Base-by-base conservation (phyloP, 805 yeast genomes). In the Tetrapisispora nanseiensis region DNA sequence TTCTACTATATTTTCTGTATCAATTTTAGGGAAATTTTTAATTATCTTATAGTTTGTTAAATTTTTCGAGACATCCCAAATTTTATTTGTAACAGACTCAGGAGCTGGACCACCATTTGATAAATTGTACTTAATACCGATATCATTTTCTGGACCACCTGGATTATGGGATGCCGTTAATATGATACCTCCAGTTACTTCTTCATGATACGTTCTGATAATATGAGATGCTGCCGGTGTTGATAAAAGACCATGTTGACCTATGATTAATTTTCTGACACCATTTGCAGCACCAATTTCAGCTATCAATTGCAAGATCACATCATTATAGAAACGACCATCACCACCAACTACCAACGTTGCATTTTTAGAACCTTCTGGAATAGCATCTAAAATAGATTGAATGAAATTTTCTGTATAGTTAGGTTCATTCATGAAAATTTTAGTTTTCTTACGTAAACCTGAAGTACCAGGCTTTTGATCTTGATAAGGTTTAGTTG, bases 401-500 rank as follows among this genome's bases (percentile, higher is more conserved):
- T 90, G 98, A 51, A 92, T 75, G 68, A 90, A 90, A 70, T 92
- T 90, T 63, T 90, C 97, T 1, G 95, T 82, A 68, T 90, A 90
- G 61, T 86, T 69, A 8, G 70, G 68, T 55, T 78, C 79, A 31
- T 65, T 55, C 65, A 85, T 77, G 68, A 90, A 90, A 16, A 86
- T 90, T 22, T 71, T 72, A 30, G 87, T 95, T 67, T 82, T 87
- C 71, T 90, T 90, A 59, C 98, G 78, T 39, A 90, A 76, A 20
- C 98, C 98, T 8, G 97, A 90, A 15, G 98, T 90, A 30, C 98
- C 98, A 10, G 98, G 98, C 63, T 89, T 92, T 63, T 90, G 98
- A 67, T 89, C 98, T 33, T 66, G 71, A 63, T 76, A 90, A 1
- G 96, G 80, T 15, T 73, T 78, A 12, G 97, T 89, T 35, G 74